Evolutionary conservation across 352 stramenopile genomes (phyloP).

Genomic region (Pythium monospermum): DNA sequence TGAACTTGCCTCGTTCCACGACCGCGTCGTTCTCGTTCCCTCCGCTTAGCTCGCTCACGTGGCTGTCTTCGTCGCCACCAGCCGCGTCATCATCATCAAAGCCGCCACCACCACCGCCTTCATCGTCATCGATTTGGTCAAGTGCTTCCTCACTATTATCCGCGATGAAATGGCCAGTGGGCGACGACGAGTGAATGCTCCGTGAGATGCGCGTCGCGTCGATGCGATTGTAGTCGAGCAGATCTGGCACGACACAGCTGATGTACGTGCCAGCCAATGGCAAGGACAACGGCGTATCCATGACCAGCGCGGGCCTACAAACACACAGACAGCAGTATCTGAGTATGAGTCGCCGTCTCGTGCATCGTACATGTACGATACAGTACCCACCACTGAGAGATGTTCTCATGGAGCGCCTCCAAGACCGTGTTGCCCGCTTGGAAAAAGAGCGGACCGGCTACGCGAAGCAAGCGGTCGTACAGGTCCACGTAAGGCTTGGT

Average conservation of each 20-base stretch:
- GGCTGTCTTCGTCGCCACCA: slow-evolving; percentile 20
- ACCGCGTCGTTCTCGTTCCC: slow-evolving; percentile 16
- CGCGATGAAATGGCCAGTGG: slow-evolving; percentile 43
- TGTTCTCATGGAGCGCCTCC: slow-evolving; percentile 65
- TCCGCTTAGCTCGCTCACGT: background rate
- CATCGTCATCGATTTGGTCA: slow-evolving; percentile 23
- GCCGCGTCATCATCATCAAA: slow-evolving; percentile 27
- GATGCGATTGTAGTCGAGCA: slow-evolving; percentile 50
- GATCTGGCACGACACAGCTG: slow-evolving; percentile 61
- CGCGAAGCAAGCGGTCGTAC: slow-evolving; percentile 63
- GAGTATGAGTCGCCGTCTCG: no score
- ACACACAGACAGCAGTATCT: background rate
- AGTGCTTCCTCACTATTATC: slow-evolving; percentile 12
- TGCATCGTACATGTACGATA: no score
- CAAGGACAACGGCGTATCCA: slow-evolving; percentile 43
- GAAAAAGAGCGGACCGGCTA: slow-evolving; percentile 79
- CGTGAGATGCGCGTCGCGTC: slow-evolving; percentile 17
- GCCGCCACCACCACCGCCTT: slow-evolving; percentile 22
- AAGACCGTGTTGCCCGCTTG: slow-evolving; percentile 62
- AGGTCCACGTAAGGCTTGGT: slow-evolving; percentile 70
- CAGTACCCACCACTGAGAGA: slow-evolving; percentile 47
- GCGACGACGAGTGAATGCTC: slow-evolving; percentile 28
- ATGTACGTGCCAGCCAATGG: slow-evolving; percentile 75
- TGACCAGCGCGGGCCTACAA: slow-evolving; percentile 44
- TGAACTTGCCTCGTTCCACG: slow-evolving; percentile 43